These are phyloP conservation scores for Endoconidiophora polonica DNA, from an alignment of 2,329 filamentous ascomycete species.

Conservation along the genomic window DNA sequence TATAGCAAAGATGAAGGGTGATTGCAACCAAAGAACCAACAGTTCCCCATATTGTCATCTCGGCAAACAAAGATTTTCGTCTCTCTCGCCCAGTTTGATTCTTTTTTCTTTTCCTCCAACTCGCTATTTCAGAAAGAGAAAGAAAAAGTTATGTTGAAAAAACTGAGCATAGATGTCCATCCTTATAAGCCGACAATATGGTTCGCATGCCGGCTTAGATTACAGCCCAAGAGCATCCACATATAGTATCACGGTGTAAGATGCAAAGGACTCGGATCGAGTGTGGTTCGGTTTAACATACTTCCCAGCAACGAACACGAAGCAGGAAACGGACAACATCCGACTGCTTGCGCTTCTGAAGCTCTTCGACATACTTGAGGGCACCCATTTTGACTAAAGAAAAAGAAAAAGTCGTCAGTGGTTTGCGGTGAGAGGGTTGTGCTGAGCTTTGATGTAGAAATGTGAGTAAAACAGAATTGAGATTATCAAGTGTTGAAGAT, in stretches of 20 bases:
- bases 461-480: too few species aligned
- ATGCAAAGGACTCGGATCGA: slow-evolving; percentile 13
- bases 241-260: slow-evolving; percentile 11
- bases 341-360: slow-evolving; percentile 99
- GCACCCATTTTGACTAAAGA: slow-evolving; percentile 74
- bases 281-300: slow-evolving; percentile 36
- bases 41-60: slow-evolving; percentile 11
- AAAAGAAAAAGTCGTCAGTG: neutral
- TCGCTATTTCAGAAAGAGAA: slow-evolving; percentile 6
- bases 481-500: neutral
- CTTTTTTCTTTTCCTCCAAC: neutral
- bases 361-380: slow-evolving; percentile 99
- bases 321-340: slow-evolving; percentile 99
- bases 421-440: neutral
- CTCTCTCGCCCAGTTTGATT: slow-evolving; percentile 1
- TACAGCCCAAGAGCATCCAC: slow-evolving; percentile 14
- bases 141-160: too few species aligned
- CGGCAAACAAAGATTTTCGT: slow-evolving; percentile 19
- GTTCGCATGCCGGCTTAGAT: slow-evolving; percentile 12
- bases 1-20: slow-evolving; percentile 51
- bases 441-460: neutral
- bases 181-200: slow-evolving; percentile 9
- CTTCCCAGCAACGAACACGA: slow-evolving; percentile 99
- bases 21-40: slow-evolving; percentile 10
- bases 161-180: slow-evolving; percentile 6